Evolutionary conservation across 306 rosid genomes (phyloP), one percentile per base, ranked within the genome.

Genomic region (Begonia fuchsioides): DNA sequence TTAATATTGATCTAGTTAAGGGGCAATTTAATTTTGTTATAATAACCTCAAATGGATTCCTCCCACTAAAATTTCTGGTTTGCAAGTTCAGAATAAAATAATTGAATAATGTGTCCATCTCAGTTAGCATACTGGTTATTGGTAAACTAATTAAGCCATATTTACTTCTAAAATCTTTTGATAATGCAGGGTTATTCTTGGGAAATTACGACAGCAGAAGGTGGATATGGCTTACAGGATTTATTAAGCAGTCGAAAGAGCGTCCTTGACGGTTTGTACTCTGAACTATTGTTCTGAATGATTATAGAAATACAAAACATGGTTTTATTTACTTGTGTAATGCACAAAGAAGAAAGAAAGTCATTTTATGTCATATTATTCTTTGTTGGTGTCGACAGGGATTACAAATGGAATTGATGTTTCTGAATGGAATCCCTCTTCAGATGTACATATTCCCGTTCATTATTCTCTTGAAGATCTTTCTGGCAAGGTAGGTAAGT

Each of bases 331-430:
- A 26, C 35, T 26, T 26, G 35, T 5, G 7, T 26, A 4, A 26
- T 26, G 1, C 5, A 8, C 35, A 26, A 26, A 26, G 35, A 26
- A 26, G 35, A 26, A 26, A 26, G 35, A 26, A 26, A 26, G 35
- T 26, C 35, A 26, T 26, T 26, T 5, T 26, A 26, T 26, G 35
- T 8, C 35, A 26, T 26, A 2, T 0, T 26, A 26, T 26, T 26
- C 35, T 26, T 26, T 5, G 7, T 26, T 26, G 11, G 54, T 39
- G 32, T 61, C 53, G 61, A 32, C 54, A 86, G 96, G 96, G 62
- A 79, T 86, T 68, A 79, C 83, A 49, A 86, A 86, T 74, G 96
- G 96, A 56, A 59, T 86, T 50, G 86, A 86, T 75, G 76, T 70
- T 55, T 52, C 52, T 44, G 93, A 82, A 61, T 86, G 96, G 96